phyloP scores from a whole-genome alignment of 495 filamentous ascomycete genomes.

The Bombardia bombarda region DNA sequence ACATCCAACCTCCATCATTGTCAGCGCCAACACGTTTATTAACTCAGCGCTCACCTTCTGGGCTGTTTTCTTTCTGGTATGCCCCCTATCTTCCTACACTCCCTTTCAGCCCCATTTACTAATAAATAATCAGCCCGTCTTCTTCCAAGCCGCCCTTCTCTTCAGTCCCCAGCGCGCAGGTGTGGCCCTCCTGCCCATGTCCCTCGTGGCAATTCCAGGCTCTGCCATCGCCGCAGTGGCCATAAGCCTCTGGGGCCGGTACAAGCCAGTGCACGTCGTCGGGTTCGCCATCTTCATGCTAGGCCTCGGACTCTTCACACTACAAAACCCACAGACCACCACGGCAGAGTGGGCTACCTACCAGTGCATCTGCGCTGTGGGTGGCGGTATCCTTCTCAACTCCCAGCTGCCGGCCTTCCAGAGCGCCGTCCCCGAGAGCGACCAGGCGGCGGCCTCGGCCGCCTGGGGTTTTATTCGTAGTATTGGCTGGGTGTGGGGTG shows the following conservation, averaged over 20 bases:
- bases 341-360: neutral
- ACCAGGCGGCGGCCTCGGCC: neutral
- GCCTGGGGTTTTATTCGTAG: neutral
- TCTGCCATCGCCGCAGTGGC: constrained; percentile 19
- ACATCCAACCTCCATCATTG: constrained; percentile 17
- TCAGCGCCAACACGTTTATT: constrained; percentile 17
- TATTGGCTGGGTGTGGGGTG: neutral
- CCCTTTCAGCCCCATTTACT: no score
- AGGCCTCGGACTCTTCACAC: neutral
- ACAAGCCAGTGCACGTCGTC: neutral
- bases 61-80: constrained; percentile 1
- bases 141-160: constrained; percentile 36
- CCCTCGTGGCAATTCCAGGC: constrained; percentile 22
- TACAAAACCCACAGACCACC: neutral
- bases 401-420: neutral
- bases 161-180: constrained; percentile 19
- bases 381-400: neutral
- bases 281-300: neutral
- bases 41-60: constrained; percentile 36
- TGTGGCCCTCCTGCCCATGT: constrained; percentile 30
- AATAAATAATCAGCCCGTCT: no score
- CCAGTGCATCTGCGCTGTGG: neutral
- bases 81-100: constrained; percentile 23
- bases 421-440: neutral
- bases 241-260: neutral